Evolutionary conservation across 2,329 filamentous ascomycete species (phyloP).

Genomic region (Cryoendolithus antarcticus): DNA sequence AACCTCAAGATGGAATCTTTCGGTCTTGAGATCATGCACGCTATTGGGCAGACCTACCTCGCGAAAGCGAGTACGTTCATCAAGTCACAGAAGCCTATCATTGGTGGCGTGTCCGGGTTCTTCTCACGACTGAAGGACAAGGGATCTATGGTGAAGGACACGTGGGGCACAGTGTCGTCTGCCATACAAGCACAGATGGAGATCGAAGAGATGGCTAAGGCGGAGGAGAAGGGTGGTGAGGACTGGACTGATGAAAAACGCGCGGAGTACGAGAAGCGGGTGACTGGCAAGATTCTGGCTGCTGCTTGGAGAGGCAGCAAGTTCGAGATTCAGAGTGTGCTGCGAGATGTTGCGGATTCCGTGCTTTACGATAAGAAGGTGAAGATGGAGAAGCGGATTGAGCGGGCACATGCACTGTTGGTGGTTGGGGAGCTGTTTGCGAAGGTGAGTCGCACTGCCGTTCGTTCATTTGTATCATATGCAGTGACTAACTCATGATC

Average conservation of each 20-base stretch:
- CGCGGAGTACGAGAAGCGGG: conserved; percentile 85
- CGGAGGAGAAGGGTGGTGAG: conserved; percentile 88
- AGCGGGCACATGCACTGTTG: conserved; percentile 80
- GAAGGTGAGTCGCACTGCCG: conserved; percentile 47
- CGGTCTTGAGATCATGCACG: conserved; percentile 88
- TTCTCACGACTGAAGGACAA: conserved; percentile 92
- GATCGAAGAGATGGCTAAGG: conserved; percentile 96
- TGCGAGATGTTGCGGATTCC: conserved; percentile 86
- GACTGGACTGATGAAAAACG: conserved; percentile 98
- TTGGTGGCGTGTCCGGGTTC: conserved; percentile 75
- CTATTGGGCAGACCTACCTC: conserved; percentile 82
- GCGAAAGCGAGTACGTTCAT: conserved; percentile 78
- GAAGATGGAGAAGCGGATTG: conserved; percentile 69
- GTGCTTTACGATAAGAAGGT: conserved; percentile 73
- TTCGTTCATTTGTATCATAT: neutral
- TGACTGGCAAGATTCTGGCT: conserved; percentile 95
- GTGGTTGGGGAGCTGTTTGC: conserved; percentile 81
- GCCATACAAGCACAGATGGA: conserved; percentile 96
- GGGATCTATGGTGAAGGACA: conserved; percentile 92
- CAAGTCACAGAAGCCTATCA: conserved; percentile 88
- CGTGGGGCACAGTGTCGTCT: conserved; percentile 93
- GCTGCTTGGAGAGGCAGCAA: conserved; percentile 94
- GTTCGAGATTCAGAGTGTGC: conserved; percentile 93
- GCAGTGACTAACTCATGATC: conserved; percentile 7
- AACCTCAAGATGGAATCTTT: conserved; percentile 99